phyloP scores from a whole-genome alignment of 768 basidiomycete species.

The Lactarius hengduanensis region DNA sequence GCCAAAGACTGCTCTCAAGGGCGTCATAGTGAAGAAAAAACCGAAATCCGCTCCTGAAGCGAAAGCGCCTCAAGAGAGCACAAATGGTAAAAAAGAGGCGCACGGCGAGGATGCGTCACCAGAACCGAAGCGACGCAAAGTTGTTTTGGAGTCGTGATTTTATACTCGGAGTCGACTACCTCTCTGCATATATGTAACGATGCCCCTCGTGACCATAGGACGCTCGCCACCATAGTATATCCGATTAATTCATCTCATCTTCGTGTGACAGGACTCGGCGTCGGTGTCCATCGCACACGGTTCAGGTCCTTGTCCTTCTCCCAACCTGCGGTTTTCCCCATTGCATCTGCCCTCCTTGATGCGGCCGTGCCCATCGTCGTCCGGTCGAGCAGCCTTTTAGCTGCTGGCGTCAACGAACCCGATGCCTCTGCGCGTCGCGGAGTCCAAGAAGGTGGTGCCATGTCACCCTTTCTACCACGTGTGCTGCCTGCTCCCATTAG shows the following conservation, averaged over 20 bases:
- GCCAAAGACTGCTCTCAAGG: slow-evolving; percentile 65
- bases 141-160: slow-evolving; percentile 32
- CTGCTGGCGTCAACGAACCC: slow-evolving; percentile 86
- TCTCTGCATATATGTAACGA: slow-evolving; percentile 20
- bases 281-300: slow-evolving; percentile 77
- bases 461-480: slow-evolving; percentile 49
- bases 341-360: slow-evolving; percentile 62
- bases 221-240: slow-evolving; percentile 6
- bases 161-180: slow-evolving; percentile 18
- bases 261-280: slow-evolving; percentile 47
- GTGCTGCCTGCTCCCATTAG: slow-evolving; percentile 47
- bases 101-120: slow-evolving; percentile 17
- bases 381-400: slow-evolving; percentile 67
- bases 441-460: slow-evolving; percentile 80
- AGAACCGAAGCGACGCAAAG: slow-evolving; percentile 57
- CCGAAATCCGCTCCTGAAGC: slow-evolving; percentile 39
- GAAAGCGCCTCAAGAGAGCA: slow-evolving; percentile 26
- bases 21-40: slow-evolving; percentile 80
- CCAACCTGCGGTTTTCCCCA: slow-evolving; percentile 60
- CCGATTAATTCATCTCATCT: slow-evolving; percentile 24
- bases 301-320: slow-evolving; percentile 65
- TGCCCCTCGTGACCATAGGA: background rate
- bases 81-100: slow-evolving; percentile 19
- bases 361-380: slow-evolving; percentile 66
- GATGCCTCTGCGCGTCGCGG: slow-evolving; percentile 70